A percentile compares a stretch with the other conserved stretches of the same genome.
phyloP scores from a whole-genome alignment of 2,329 filamentous ascomycete species.

The Calonectria fujianensis region DNA sequence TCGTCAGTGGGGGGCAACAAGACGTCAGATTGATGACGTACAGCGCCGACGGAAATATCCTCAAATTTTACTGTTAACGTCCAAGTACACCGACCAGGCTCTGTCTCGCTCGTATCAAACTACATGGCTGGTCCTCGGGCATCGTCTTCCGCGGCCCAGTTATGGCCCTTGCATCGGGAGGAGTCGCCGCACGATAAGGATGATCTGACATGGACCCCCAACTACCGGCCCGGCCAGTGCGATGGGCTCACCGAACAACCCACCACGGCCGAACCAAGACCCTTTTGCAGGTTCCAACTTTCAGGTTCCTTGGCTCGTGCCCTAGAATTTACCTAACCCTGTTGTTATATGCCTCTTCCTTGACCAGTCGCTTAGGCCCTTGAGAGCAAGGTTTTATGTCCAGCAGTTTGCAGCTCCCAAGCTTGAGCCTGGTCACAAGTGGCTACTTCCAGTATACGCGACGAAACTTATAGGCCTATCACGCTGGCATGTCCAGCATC shows the following conservation, averaged over 20 bases:
- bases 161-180: constrained; percentile 36
- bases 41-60: constrained; percentile 18
- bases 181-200: constrained; percentile 52
- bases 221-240: constrained; percentile 50
- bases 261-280: constrained; percentile 30
- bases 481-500: constrained; percentile 23
- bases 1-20: constrained; percentile 18
- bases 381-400: constrained; percentile 1
- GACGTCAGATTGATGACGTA: constrained; percentile 29
- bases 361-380: constrained; percentile 23
- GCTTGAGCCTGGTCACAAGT: constrained; percentile 17
- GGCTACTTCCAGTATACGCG: neutral
- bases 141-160: constrained; percentile 37
- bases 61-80: neutral
- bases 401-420: constrained; percentile 20
- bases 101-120: constrained; percentile 21
- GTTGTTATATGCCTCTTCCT: constrained; percentile 40
- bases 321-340: constrained; percentile 50
- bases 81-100: constrained; percentile 5
- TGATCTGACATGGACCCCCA: constrained; percentile 54
- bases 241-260: constrained; percentile 36
- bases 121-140: constrained; percentile 27
- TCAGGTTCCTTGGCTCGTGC: constrained; percentile 45
- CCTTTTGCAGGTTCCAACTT: constrained; percentile 43
- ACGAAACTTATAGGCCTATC: constrained; percentile 28